A percentile compares a stretch with the other conserved stretches of the same genome.
Evolutionary conservation across 2,329 filamentous ascomycete genomes (phyloP).

Genomic region (Fusarium sp.): DNA sequence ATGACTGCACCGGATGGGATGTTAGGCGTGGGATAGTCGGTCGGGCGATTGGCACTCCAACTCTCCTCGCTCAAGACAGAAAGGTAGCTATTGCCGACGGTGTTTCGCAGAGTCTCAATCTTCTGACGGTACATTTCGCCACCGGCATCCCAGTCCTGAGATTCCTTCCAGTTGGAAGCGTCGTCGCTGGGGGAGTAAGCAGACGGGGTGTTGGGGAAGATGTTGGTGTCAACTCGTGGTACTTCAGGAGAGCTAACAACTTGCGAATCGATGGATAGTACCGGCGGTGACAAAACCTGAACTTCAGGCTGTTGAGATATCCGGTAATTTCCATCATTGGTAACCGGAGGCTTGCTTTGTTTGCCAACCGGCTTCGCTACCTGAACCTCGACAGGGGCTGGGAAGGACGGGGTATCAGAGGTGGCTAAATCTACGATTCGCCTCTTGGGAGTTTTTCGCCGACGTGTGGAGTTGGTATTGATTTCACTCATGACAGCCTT

Average conservation of each 20-base stretch:
- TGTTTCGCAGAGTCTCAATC: constrained; percentile 85
- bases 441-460: constrained; percentile 70
- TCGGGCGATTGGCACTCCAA: constrained; percentile 57
- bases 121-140: constrained; percentile 88
- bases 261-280: constrained; percentile 50
- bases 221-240: constrained; percentile 44
- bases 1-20: constrained; percentile 48
- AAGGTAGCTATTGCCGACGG: constrained; percentile 89
- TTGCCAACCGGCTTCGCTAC: constrained; percentile 33
- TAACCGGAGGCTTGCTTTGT: constrained; percentile 37
- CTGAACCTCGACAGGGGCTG: constrained; percentile 48
- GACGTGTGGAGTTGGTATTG: constrained; percentile 69
- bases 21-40: constrained; percentile 41
- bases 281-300: constrained; percentile 50
- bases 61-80: constrained; percentile 85
- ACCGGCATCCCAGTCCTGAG: constrained; percentile 73
- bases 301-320: constrained; percentile 59
- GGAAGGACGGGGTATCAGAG: constrained; percentile 55
- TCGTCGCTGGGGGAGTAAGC: constrained; percentile 31
- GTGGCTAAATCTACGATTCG: constrained; percentile 75
- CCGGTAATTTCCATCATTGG: constrained; percentile 56
- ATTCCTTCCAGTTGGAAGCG: constrained; percentile 55
- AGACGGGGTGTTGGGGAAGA: constrained; percentile 37
- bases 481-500: constrained; percentile 69
- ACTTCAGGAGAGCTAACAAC: constrained; percentile 42